Percentiles rank a stretch among this genome's conserved stretches.
Conservation (phyloP, 441 rosid species). For the Omphalea diandra region DNA sequence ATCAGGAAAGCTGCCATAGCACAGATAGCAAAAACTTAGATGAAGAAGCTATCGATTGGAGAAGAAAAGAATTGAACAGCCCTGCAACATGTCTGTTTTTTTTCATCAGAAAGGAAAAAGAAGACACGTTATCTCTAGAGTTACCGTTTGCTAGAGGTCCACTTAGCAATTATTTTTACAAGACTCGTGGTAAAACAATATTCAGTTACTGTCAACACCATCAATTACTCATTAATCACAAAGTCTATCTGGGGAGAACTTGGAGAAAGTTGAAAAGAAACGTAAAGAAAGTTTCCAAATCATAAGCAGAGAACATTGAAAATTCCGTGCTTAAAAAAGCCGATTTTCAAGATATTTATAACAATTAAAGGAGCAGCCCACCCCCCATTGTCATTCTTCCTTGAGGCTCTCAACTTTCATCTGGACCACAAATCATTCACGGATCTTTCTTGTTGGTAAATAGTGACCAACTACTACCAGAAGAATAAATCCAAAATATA, state of each 20-base stretch:
- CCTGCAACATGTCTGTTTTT: background rate
- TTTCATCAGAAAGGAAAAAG: conserved; percentile 6
- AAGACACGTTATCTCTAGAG: conserved; percentile 5
- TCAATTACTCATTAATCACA: conserved; percentile 12
- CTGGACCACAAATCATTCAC: conserved; percentile 28
- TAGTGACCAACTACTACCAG: conserved; percentile 12
- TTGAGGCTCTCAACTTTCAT: conserved; percentile 22
- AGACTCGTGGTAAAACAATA: conserved; percentile 26
- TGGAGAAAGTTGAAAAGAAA: background rate
- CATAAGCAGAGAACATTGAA: conserved; percentile 2
- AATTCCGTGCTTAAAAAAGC: conserved; percentile 5
- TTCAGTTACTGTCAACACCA: conserved; percentile 22
- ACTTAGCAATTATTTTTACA: conserved; percentile 28
- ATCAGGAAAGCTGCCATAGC: conserved; percentile 64
- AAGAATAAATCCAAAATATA: conserved; percentile 22
- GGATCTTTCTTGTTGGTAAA: conserved; percentile 16
- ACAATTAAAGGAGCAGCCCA: background rate
- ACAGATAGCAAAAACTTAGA: conserved; percentile 28
- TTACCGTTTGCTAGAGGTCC: conserved; percentile 32
- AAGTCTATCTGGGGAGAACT: conserved; percentile 4
- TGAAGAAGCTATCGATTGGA: conserved; percentile 14
- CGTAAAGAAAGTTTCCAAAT: conserved; percentile 10
- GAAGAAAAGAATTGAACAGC: conserved; percentile 27
- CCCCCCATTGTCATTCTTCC: conserved; percentile 16
- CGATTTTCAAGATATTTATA: conserved; percentile 13